Evolutionary conservation across 805 yeast species (phyloP).

Genomic region (Saccharomycopsis olivae): DNA sequence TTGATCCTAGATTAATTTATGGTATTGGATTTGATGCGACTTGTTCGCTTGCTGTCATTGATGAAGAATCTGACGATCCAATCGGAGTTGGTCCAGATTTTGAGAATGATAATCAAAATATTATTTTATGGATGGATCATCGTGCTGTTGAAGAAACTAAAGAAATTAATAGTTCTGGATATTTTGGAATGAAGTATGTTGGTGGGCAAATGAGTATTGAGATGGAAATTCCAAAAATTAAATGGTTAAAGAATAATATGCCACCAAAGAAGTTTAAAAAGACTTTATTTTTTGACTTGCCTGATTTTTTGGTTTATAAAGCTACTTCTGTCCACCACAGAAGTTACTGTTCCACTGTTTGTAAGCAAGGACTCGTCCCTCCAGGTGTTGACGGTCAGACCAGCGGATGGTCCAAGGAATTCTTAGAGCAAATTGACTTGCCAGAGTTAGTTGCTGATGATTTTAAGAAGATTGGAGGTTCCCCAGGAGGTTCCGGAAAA

Average conservation of each 20-base stretch:
- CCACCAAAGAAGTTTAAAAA: constrained; percentile 44
- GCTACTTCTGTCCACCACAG: constrained; percentile 85
- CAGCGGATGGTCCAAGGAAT: constrained; percentile 85
- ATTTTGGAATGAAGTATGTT: constrained; percentile 75
- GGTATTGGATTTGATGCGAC: constrained; percentile 98
- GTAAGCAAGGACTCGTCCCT: constrained; percentile 94
- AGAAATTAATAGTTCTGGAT: constrained; percentile 69
- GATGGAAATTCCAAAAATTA: constrained; percentile 95
- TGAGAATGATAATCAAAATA: constrained; percentile 58
- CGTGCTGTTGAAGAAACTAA: constrained; percentile 78
- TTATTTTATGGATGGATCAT: constrained; percentile 98
- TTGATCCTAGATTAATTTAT: constrained; percentile 54
- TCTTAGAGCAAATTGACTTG: constrained; percentile 56
- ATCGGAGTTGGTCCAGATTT: constrained; percentile 92
- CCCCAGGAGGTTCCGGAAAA: constrained; percentile 58
- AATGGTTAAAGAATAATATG: constrained; percentile 86
- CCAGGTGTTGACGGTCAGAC: constrained; percentile 78
- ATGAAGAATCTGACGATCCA: constrained; percentile 55
- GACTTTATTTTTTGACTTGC: constrained; percentile 82
- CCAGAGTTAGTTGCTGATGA: constrained; percentile 70
- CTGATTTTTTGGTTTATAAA: constrained; percentile 84
- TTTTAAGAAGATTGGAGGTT: constrained; percentile 76
- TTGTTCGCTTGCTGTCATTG: constrained; percentile 80
- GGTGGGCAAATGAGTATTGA: constrained; percentile 98
- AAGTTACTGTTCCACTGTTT: constrained; percentile 81